Conservation (phyloP, 1,139 yeast species). For the Debaryomycetaceae sp. region DNA sequence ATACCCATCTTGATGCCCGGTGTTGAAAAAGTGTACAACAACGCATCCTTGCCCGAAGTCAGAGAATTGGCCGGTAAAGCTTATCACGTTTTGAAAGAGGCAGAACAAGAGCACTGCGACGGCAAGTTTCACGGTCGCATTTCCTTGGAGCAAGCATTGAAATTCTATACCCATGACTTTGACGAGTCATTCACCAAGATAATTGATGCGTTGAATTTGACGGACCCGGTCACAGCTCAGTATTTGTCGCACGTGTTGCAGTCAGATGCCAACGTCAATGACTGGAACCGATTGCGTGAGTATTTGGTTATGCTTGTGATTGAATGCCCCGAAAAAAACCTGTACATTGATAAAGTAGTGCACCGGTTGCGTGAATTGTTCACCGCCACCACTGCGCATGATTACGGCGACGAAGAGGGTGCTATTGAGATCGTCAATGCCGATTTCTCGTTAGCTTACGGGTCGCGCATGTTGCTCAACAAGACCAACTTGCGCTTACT, state of each 20-base stretch:
- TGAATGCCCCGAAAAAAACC: slow-evolving; percentile 17
- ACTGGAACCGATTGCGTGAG: slow-evolving; percentile 66
- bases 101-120: slow-evolving; percentile 55
- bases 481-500: slow-evolving; percentile 78
- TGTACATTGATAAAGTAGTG: slow-evolving; percentile 37
- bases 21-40: slow-evolving; percentile 73
- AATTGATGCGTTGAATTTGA: slow-evolving; percentile 13
- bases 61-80: slow-evolving; percentile 91
- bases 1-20: slow-evolving; percentile 87
- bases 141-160: slow-evolving; percentile 41
- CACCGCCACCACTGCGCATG: slow-evolving; percentile 47
- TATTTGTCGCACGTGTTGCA: slow-evolving; percentile 51
- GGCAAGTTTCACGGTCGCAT: slow-evolving; percentile 74
- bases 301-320: slow-evolving; percentile 39
- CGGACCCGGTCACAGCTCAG: slow-evolving; percentile 25
- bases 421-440: slow-evolving; percentile 81
- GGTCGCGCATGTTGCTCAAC: slow-evolving; percentile 92
- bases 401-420: slow-evolving; percentile 39
- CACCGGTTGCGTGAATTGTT: slow-evolving; percentile 53
- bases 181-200: slow-evolving; percentile 14
- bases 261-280: slow-evolving; percentile 79
- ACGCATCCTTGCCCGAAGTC: slow-evolving; percentile 94
- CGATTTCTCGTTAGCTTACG: slow-evolving; percentile 91
- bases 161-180: slow-evolving; percentile 30
- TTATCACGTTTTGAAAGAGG: slow-evolving; percentile 66